Evolutionary conservation across 2,329 filamentous ascomycete species (phyloP).

Genomic region (Ampelomyces quisqualis): DNA sequence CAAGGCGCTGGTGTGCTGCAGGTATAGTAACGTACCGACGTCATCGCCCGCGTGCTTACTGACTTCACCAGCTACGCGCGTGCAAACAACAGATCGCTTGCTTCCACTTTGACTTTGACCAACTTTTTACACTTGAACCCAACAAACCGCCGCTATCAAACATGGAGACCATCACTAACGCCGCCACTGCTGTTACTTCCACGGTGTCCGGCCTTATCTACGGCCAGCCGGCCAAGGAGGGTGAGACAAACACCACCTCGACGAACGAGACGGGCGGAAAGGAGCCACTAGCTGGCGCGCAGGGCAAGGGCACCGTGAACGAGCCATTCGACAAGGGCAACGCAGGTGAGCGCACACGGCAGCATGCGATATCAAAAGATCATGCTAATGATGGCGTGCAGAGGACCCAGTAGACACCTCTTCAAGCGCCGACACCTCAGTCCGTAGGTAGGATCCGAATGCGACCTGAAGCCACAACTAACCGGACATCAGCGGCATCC

Average conservation of each 20-base stretch:
- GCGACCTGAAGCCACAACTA: too few species aligned
- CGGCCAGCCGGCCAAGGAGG: constrained; percentile 32
- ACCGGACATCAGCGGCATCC: background rate
- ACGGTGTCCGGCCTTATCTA: constrained; percentile 43
- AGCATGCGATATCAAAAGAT: background rate
- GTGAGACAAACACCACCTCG: constrained; percentile 37
- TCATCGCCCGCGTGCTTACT: constrained; percentile 17
- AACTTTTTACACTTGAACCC: background rate
- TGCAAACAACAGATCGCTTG: constrained; percentile 4
- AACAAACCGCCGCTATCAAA: background rate
- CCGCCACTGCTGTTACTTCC: constrained; percentile 25
- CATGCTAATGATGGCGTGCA: constrained; percentile 10
- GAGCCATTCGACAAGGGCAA: constrained; percentile 83
- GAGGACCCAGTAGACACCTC: constrained; percentile 12
- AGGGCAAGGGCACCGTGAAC: constrained; percentile 64
- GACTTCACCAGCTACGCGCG: constrained; percentile 10
- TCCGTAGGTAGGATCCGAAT: background rate
- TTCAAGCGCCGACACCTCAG: constrained; percentile 6
- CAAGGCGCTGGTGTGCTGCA: too few species aligned
- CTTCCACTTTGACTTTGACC: constrained; percentile 1
- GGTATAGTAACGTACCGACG: too few species aligned
- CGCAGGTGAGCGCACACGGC: constrained; percentile 49
- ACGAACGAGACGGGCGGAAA: constrained; percentile 45
- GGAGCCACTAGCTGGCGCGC: constrained; percentile 72
- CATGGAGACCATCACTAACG: constrained; percentile 46